Evolutionary conservation across 2,329 filamentous ascomycete species (phyloP), one percentile per base, ranked within the genome.

Genomic region (Helicocarpus griseus): DNA sequence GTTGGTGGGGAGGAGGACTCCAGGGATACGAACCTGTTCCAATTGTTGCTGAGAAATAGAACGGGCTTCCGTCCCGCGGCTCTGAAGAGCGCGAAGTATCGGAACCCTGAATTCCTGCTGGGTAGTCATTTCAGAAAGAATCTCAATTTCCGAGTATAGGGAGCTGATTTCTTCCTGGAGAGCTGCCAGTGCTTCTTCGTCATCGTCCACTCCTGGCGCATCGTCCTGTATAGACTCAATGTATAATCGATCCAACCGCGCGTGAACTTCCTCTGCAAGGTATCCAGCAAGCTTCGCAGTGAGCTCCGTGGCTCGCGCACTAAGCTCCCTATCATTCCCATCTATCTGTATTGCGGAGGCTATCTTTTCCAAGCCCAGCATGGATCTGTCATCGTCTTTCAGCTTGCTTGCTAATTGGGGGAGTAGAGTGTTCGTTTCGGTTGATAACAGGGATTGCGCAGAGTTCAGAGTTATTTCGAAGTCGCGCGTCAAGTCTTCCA

Each of bases 91-190:
- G 2, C 60, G 61, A 22, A 68, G 54, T 46, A 72, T 70, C 5
- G 69, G 65, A 36, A 68, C 68, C 6, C 65, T 63, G 57, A 71
- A 72, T 50, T 69, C 63, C 43, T 74, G 70, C 53, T 65, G 67
- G 1, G 66, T 68, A 48, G 70, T 72, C 56, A 72, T 66, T n/a
- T 71, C 65, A 39, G 69, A 62, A 31, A 72, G 55, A 3, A 70
- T 57, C 22, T 63, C 65, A 40, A 72, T 69, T 46, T 72, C 69
- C 0, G 66, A 61, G 46, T 70, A 70, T 1, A 72, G 54, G 17
- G 69, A 67, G 29, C 64, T 66, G 11, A 71, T 56, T 51, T 72
- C 69, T 48, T 65, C 61, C 50, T 68, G 58, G 26, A 72, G 48
- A 1, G 58, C 61, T 29, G 54, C 38, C n/a, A 63, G 44, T 4